A percentile compares a stretch with the other conserved stretches of the same genome.
phyloP scores from a whole-genome alignment of 305 asterid genomes.

The Solanum chacoense region DNA sequence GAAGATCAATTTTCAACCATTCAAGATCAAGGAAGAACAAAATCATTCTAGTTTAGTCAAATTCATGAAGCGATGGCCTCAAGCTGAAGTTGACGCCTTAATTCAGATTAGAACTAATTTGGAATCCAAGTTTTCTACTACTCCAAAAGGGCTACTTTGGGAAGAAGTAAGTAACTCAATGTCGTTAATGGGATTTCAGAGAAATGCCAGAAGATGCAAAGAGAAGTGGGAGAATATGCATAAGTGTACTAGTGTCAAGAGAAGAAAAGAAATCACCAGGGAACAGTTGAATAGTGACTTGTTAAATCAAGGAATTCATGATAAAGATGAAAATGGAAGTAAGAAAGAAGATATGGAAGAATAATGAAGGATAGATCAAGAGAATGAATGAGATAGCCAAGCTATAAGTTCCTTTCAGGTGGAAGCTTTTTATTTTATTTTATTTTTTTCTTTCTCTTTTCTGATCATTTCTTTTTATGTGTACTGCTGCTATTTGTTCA shows the following conservation, averaged over 20 bases:
- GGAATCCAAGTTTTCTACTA: constrained; percentile 3
- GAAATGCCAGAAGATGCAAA: constrained; percentile 10
- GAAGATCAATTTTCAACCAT: constrained; percentile 21
- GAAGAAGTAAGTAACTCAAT: constrained; percentile 13
- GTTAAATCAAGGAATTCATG: background rate
- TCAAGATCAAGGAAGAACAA: background rate
- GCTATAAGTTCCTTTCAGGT: background rate
- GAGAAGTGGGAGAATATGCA: constrained; percentile 20
- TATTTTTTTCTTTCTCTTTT: background rate
- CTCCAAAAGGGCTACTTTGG: constrained; percentile 10
- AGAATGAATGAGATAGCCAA: background rate
- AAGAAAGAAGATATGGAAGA: background rate
- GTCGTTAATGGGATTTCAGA: constrained; percentile 11
- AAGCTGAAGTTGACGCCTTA: constrained; percentile 11
- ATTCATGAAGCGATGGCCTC: constrained; percentile 11
- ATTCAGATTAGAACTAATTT: background rate
- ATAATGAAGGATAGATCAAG: background rate
- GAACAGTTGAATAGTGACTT: background rate
- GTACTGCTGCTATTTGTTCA: background rate
- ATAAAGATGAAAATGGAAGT: background rate
- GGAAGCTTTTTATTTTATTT: background rate
- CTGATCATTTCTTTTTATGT: background rate
- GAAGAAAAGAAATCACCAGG: background rate
- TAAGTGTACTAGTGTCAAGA: constrained; percentile 6
- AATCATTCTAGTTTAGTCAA: background rate